A percentile compares a stretch with the other conserved stretches of the same genome.
phyloP scores from a whole-genome alignment of 805 yeast genomes.

The Candida fluviatilis region DNA sequence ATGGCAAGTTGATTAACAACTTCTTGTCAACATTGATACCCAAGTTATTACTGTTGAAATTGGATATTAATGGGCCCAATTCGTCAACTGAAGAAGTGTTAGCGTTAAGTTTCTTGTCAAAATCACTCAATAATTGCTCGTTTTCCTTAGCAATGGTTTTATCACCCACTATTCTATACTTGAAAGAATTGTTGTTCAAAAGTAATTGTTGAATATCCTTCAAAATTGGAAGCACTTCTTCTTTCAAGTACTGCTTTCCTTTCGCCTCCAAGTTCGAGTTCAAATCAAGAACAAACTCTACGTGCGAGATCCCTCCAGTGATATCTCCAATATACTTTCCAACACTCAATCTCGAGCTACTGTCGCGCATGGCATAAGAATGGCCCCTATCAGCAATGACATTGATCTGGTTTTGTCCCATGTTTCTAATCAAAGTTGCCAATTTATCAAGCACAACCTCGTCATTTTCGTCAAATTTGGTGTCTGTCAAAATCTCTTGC shows the following conservation, averaged over 20 bases:
- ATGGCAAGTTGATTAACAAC: constrained; percentile 67
- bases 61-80: constrained; percentile 13
- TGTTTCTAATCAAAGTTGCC: constrained; percentile 63
- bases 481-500: constrained; percentile 61
- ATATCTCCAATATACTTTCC: constrained; percentile 59
- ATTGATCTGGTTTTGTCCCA: constrained; percentile 75
- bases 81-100: constrained; percentile 6
- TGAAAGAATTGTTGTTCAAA: constrained; percentile 22
- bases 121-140: constrained; percentile 31
- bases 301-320: constrained; percentile 73
- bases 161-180: constrained; percentile 58
- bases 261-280: constrained; percentile 42
- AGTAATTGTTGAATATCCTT: constrained; percentile 45
- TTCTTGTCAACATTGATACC: constrained; percentile 16
- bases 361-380: constrained; percentile 66
- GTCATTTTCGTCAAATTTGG: constrained; percentile 54
- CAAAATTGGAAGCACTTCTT: constrained; percentile 63
- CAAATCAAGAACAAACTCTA: constrained; percentile 62
- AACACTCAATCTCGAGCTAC: constrained; percentile 60
- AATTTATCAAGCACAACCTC: constrained; percentile 55
- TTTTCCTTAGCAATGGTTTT: constrained; percentile 32
- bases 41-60: constrained; percentile 12
- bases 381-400: constrained; percentile 87
- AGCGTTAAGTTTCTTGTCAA: constrained; percentile 18
- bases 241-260: constrained; percentile 30